A percentile compares a stretch with the other conserved stretches of the same genome.
These are phyloP conservation scores for Yamagishiella unicocca DNA, from an alignment of 139 green algal species.

Conservation along the genomic window DNA sequence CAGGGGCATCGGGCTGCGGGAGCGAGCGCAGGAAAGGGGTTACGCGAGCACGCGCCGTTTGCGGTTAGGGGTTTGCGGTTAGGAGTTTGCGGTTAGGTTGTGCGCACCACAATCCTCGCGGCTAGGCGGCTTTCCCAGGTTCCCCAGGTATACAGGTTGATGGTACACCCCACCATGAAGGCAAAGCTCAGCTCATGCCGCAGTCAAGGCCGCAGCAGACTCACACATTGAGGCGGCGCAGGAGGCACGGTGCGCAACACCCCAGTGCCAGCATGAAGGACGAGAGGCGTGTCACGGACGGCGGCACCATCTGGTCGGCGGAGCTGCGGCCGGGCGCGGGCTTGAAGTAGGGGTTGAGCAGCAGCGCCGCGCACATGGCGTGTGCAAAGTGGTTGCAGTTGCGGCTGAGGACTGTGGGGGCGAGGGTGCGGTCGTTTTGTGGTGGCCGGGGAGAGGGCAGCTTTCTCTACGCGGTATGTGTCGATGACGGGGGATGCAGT, in stretches of 20 bases:
- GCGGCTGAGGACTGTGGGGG: constrained; percentile 19
- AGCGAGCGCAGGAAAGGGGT: neutral
- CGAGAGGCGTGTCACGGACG: neutral
- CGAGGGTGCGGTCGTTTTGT: neutral
- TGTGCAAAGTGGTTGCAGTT: constrained; percentile 44
- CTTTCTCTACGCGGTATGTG: neutral
- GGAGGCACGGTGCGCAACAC: neutral
- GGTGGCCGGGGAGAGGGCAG: neutral
- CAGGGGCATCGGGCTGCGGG: constrained; percentile 27
- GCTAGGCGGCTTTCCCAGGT: no score
- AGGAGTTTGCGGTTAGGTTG: neutral
- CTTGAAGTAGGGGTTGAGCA: constrained; percentile 27
- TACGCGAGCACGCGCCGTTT: neutral
- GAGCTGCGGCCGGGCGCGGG: neutral
- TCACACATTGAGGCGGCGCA: neutral
- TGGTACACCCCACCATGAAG: neutral
- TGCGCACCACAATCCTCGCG: neutral
- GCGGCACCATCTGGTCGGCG: constrained; percentile 3
- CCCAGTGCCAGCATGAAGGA: neutral
- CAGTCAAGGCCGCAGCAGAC: neutral
- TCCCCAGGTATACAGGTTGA: no score
- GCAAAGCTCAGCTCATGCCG: neutral
- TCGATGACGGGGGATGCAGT: neutral
- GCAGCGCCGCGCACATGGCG: constrained; percentile 5
- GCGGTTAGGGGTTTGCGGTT: neutral